Base-by-base conservation (phyloP, 2,329 filamentous ascomycete species). In the Phaeoacremonium minimum region DNA sequence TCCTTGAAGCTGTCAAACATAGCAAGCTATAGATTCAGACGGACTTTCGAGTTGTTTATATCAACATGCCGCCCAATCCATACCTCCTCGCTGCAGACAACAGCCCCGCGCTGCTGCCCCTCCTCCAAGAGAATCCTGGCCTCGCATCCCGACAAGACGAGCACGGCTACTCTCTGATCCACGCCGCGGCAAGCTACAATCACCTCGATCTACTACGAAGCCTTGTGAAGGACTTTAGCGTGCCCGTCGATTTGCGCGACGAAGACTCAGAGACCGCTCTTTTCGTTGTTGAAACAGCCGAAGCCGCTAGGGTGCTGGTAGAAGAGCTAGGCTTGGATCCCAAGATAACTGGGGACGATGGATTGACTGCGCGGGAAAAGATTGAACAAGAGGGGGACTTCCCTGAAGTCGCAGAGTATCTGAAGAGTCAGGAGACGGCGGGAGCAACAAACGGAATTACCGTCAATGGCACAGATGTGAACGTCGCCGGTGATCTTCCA, bases 221-320 rank as follows among this genome's bases (percentile, higher is more conserved):
- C 1, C 74, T 98, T 6, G 71, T 95, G 18, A 70, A 70, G 32
- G 86, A 91, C 20, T 87, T 90, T 61, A 64, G 80, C 11, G 90
- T 91, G 16, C 70, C 90, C 42, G 77, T 89, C 32, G 83, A 96
- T 56, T 68, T 96, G 35, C 77, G 76, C 47, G 93, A 98, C 56
- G 87, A 95, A 58, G 93, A 98, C 57, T 78, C 82, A 38, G 93
- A 98, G 64, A 96, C 91, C 2, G 85, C 91, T n/a, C 70, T 98
- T 5, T 98, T 95, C 55, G 87, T 89, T n/a, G 80, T 83, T 18
- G 93, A 98, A 62, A 87, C 80, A 0, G 69, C 85, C 33, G 82
- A 86, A 4, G 83, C 88, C 30, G 91, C 91, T 15, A 78, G 77
- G 49, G 76, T 83, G 35, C 69, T 98, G 7, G 77, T 97, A 4